Conservation (phyloP, 23 red algal genomes). For the Gracilariopsis chorda region DNA sequence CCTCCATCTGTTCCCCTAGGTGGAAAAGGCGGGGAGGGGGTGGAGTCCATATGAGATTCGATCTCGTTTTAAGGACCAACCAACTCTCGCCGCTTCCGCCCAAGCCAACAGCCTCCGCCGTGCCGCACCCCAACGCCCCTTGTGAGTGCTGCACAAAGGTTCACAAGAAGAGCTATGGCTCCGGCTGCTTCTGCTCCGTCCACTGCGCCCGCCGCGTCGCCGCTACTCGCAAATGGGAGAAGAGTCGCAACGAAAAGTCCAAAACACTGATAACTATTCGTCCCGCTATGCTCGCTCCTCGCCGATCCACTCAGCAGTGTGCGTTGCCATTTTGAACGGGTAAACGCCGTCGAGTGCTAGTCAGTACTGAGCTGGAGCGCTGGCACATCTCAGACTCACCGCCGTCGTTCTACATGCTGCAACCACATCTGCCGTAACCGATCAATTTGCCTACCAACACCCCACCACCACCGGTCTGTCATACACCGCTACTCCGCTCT, state of each 20-base stretch:
- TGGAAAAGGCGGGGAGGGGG: too few relatives aligned
- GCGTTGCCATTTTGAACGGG: neutral
- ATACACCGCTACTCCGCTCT: neutral
- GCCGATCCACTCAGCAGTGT: neutral
- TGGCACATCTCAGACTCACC: neutral
- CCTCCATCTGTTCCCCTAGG: too few relatives aligned
- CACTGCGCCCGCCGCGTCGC: slow-evolving; percentile 56
- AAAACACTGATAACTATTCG: slow-evolving; percentile 4
- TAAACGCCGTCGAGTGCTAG: slow-evolving; percentile 17
- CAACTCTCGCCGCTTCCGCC: too few relatives aligned
- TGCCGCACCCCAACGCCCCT: neutral
- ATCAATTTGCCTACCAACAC: neutral
- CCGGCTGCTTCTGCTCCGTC: slow-evolving; percentile 55
- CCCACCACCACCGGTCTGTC: neutral
- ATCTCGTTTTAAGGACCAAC: too few relatives aligned
- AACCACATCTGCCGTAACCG: neutral
- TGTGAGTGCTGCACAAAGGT: slow-evolving; percentile 29
- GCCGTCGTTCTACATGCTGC: neutral
- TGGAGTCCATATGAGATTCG: too few relatives aligned
- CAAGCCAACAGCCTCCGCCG: too few relatives aligned
- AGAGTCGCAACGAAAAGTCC: neutral
- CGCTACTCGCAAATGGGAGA: slow-evolving; percentile 51
- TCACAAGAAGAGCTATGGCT: slow-evolving; percentile 42
- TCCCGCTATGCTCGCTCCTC: neutral
- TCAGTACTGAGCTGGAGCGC: neutral